Conservation (phyloP, 768 basidiomycete species). For the Daedaleopsis sinensis region DNA sequence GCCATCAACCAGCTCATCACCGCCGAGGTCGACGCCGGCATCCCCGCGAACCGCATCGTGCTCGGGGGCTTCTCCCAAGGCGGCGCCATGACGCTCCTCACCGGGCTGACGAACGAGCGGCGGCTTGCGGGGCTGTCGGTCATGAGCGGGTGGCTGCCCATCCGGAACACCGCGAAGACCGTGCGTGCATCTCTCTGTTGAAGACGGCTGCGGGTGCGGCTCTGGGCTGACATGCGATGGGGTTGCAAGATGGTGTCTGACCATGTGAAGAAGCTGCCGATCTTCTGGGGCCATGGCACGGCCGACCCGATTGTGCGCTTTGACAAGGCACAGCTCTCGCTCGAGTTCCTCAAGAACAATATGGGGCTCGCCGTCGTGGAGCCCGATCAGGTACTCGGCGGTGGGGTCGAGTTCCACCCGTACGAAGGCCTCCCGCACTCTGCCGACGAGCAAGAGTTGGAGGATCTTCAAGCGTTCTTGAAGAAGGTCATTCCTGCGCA, state of each 20-base stretch:
- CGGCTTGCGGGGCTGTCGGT: slow-evolving; percentile 73
- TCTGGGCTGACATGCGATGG: background rate
- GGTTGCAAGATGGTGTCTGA: slow-evolving; percentile 57
- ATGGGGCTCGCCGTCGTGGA: slow-evolving; percentile 53
- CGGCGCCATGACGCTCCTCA: slow-evolving; percentile 75
- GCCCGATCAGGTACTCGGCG: slow-evolving; percentile 32
- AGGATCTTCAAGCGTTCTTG: slow-evolving; percentile 74
- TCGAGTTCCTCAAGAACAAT: slow-evolving; percentile 54
- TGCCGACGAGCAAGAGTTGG: slow-evolving; percentile 63
- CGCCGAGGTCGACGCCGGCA: slow-evolving; percentile 72
- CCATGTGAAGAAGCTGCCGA: slow-evolving; percentile 60
- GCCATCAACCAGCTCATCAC: slow-evolving; percentile 71
- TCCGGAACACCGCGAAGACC: slow-evolving; percentile 64
- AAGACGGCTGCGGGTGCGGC: slow-evolving; percentile 1
- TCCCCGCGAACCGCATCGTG: slow-evolving; percentile 70
- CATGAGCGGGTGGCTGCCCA: slow-evolving; percentile 81
- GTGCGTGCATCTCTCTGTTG: slow-evolving; percentile 43
- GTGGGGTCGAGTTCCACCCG: slow-evolving; percentile 67
- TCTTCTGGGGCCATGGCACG: slow-evolving; percentile 89
- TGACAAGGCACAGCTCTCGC: slow-evolving; percentile 54
- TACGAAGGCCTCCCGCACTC: slow-evolving; percentile 74
- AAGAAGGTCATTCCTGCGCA: slow-evolving; percentile 51
- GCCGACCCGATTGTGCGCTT: slow-evolving; percentile 73
- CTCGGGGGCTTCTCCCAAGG: slow-evolving; percentile 92
- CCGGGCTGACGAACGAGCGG: slow-evolving; percentile 66